Evolutionary conservation across 2,329 filamentous ascomycete genomes (phyloP), one percentile per base, ranked within the genome.

Genomic region (Talaromyces marneffei): DNA sequence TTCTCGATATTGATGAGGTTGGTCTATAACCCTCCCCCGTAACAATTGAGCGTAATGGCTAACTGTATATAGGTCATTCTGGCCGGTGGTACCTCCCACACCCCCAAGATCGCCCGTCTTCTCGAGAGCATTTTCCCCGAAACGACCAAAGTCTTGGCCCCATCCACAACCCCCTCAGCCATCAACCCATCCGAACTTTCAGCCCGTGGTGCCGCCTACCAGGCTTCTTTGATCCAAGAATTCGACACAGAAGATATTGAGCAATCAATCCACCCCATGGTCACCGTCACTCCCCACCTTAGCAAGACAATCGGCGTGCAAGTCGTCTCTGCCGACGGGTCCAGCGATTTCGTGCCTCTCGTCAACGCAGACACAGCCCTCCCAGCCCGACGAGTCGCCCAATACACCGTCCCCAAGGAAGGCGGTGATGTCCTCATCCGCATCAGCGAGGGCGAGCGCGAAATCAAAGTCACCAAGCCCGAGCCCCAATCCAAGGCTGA

Each of bases 191-290:
- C 91, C 3, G 93, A 97, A 80, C 84, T 97, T 60, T 82, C 88
- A 70, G 89, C 90, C 65, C 87, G 94, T 66, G 94, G 94, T 72
- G 94, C 94, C 64, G 93, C 94, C 33, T 91, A 99, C 69, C 94
- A 99, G 79, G 94, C 94, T 39, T 95, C 88, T 63, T 82, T 99
- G 65, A 91, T 99, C 75, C 87, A 92, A 76, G 93, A 96, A 77
- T 99, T 96, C 77, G 94, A 99, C 70, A 83, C 86, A 68, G 87
- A 91, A 67, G 93, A 97, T 73, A 95, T 99, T 68, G 90, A 95
- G 74, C 92, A 97, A 82, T 96, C 91, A 65, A 96, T 92, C 53
- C 93, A 99, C 81, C 88, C 94, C 57, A 91, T 92, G 73, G 92
- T 99, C 66, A 97, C 93, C 35, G 93, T 92, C 16, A 92, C 95